phyloP scores from a whole-genome alignment of 331 rosid species.

The Erythrophleum ivorense region DNA sequence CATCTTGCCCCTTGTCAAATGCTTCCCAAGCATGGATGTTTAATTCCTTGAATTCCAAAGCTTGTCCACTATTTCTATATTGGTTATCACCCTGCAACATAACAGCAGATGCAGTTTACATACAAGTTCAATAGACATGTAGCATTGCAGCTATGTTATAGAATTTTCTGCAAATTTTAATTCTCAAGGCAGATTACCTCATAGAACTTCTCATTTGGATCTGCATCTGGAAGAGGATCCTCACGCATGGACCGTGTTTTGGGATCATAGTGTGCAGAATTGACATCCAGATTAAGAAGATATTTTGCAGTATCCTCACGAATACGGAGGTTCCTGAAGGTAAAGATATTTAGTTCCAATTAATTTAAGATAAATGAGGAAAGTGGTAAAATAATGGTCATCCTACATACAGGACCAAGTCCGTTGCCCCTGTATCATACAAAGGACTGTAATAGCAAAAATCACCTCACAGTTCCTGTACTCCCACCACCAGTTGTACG shows the following conservation, averaged over 20 bases:
- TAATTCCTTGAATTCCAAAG: conserved; percentile 53
- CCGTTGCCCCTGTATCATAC: background rate
- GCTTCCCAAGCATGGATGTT: conserved; percentile 55
- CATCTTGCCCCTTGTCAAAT: conserved; percentile 57
- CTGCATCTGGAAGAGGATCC: conserved; percentile 58
- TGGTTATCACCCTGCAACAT: conserved; percentile 50
- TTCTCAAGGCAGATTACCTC: conserved; percentile 34
- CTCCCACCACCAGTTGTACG: conserved; percentile 58
- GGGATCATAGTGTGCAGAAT: conserved; percentile 54
- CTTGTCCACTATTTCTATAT: conserved; percentile 51
- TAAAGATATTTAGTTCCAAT: background rate
- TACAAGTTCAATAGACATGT: background rate
- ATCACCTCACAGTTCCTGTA: conserved; percentile 59
- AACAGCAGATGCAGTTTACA: background rate
- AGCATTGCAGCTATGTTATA: background rate
- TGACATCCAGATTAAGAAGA: conserved; percentile 51
- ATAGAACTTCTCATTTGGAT: conserved; percentile 51
- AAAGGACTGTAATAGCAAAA: background rate
- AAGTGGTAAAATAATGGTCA: background rate
- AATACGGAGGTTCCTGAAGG: conserved; percentile 50
- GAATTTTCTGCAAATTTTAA: background rate
- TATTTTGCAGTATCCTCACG: conserved; percentile 56
- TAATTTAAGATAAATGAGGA: background rate
- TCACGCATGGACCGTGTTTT: conserved; percentile 57
- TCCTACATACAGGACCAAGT: background rate